phyloP scores from a whole-genome alignment of 495 filamentous ascomycete species.

The Penicillium alfredii region DNA sequence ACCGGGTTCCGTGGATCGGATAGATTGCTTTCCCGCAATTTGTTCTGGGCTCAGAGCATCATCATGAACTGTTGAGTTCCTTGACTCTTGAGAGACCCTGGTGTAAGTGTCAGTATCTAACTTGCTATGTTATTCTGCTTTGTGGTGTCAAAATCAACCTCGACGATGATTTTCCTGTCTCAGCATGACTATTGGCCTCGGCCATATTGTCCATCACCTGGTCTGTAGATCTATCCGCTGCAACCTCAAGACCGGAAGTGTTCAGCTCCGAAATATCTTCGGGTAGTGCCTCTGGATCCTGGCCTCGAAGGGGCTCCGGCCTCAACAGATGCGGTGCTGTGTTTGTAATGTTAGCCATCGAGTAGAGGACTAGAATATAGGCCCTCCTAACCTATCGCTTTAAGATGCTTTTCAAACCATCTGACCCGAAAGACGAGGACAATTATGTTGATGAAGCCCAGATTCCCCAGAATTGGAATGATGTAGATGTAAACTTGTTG shows the following conservation, averaged over 20 bases:
- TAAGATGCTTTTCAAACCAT: constrained; percentile 32
- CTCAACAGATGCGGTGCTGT: constrained; percentile 5
- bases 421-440: constrained; percentile 28
- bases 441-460: constrained; percentile 32
- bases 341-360: constrained; percentile 1
- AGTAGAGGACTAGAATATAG: not conserved
- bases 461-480: constrained; percentile 28
- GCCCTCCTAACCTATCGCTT: constrained; percentile 14
- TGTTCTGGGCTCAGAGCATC: not conserved
- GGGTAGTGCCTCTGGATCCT: constrained; percentile 3
- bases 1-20: constrained; percentile 4
- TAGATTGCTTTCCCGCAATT: constrained; percentile 2
- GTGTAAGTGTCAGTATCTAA: constrained; percentile 1
- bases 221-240: not conserved
- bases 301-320: not conserved
- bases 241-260: not conserved
- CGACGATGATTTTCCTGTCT: not conserved
- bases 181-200: not conserved
- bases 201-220: not conserved
- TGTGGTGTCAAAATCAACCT: constrained; percentile 3
- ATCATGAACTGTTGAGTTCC: not conserved
- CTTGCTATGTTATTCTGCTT: not conserved
- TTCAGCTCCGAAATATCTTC: not conserved
- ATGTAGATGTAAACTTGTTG: constrained; percentile 36
- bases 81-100: not conserved